A percentile compares a stretch with the other conserved stretches of the same genome.
These are phyloP conservation scores for Ochromonas danica DNA, from an alignment of 108 stramenopile genomes.

Conservation along the genomic window DNA sequence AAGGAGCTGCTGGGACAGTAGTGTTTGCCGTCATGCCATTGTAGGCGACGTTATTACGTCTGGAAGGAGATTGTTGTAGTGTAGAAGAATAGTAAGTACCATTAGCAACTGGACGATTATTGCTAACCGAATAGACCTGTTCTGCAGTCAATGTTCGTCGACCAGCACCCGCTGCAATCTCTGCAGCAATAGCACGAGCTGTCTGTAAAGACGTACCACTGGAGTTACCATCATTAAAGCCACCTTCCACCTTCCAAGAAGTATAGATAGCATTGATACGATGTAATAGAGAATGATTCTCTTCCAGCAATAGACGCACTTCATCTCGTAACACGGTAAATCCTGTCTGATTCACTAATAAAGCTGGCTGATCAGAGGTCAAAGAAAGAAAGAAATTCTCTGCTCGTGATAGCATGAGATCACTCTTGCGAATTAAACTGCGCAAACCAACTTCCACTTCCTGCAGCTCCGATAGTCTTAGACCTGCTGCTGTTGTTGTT, in stretches of 20 bases:
- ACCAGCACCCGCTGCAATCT: no score
- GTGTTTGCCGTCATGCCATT: no score
- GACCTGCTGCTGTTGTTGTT: conserved; percentile 9
- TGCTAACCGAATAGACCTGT: no score
- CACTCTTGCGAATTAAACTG: conserved; percentile 15
- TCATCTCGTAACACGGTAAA: conserved; percentile 15
- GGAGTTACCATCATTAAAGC: conserved; percentile 15
- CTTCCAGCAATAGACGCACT: conserved; percentile 14
- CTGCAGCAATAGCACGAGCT: conserved; percentile 13
- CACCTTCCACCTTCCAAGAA: conserved; percentile 14
- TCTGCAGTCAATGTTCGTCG: no score
- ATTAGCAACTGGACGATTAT: no score
- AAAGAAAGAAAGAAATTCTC: conserved; percentile 17
- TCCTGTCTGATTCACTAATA: conserved; percentile 16
- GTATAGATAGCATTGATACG: conserved; percentile 10
- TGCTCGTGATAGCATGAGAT: conserved; percentile 15
- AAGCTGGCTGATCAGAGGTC: conserved; percentile 13
- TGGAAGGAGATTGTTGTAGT: no score
- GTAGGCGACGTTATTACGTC: no score
- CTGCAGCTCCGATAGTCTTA: conserved; percentile 14
- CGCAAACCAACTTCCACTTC: conserved; percentile 14
- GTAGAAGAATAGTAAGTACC: no score
- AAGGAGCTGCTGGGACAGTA: no score
- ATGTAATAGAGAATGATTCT: conserved; percentile 17
- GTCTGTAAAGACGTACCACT: conserved; percentile 15